phyloP scores from a whole-genome alignment of 345 rosid species.

The Eucalyptus curtisii region DNA sequence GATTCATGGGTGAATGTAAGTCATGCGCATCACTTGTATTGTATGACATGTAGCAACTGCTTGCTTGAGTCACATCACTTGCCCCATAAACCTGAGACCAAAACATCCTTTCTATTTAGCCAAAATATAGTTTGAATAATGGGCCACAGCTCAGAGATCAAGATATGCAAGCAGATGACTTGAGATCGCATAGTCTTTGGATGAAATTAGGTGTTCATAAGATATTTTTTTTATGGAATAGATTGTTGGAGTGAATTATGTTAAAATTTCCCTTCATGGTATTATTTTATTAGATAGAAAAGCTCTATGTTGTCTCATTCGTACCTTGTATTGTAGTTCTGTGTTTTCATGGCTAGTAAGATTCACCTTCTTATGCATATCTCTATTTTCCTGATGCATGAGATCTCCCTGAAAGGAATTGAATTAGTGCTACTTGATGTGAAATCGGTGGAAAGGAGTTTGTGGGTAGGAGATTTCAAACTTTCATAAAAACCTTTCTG shows the following conservation, averaged over 20 bases:
- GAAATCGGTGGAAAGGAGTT: not conserved
- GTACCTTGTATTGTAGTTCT: conserved; percentile 50
- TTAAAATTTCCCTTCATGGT: not conserved
- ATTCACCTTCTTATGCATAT: conserved; percentile 33
- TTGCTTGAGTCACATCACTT: not conserved
- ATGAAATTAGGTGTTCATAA: not conserved
- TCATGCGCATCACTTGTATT: not conserved
- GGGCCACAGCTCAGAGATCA: not conserved
- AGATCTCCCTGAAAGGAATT: conserved; percentile 35
- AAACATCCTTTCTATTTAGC: not conserved
- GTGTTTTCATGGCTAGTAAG: conserved; percentile 35
- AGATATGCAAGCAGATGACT: not conserved
- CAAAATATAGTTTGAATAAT: not conserved
- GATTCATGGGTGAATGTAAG: not conserved
- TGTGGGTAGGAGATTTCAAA: not conserved
- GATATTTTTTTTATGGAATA: not conserved
- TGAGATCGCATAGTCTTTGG: not conserved
- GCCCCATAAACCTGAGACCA: not conserved
- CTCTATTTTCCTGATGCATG: conserved; percentile 46
- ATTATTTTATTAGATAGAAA: not conserved
- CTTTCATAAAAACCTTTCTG: conserved; percentile 28
- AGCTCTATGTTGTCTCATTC: not conserved
- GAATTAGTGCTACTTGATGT: not conserved
- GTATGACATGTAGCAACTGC: not conserved
- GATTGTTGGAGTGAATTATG: not conserved